Percentiles rank a stretch among this genome's conserved stretches.
These are phyloP conservation scores for Monosporascus sp. DNA, from an alignment of 2,329 filamentous ascomycete genomes.

Conservation along the genomic window DNA sequence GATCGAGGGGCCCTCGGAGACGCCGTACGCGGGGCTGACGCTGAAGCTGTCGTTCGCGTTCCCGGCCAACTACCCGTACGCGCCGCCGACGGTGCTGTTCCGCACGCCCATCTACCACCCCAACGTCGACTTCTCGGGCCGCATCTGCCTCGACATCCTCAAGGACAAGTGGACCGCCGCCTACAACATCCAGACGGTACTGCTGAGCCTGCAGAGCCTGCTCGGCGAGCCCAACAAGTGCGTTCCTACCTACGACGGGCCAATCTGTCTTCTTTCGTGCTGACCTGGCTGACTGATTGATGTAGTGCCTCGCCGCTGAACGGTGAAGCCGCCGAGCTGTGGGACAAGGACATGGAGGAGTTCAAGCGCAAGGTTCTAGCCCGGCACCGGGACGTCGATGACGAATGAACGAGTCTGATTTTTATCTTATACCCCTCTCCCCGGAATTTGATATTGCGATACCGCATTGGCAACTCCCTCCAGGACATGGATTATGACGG, in stretches of 20 bases:
- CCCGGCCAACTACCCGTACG: constrained; percentile 88
- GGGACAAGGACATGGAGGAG: constrained; percentile 81
- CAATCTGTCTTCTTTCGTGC: background rate
- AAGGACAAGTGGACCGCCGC: constrained; percentile 99
- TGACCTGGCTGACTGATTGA: constrained; percentile 10
- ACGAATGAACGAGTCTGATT: constrained; percentile 41
- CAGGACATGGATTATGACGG: background rate
- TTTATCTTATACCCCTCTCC: constrained; percentile 2
- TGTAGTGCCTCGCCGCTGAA: constrained; percentile 85
- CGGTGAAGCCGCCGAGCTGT: constrained; percentile 90
- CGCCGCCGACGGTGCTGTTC: constrained; percentile 86
- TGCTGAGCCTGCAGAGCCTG: constrained; percentile 90
- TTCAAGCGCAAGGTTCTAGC: constrained; percentile 73
- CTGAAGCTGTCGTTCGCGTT: constrained; percentile 93
- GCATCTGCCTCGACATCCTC: constrained; percentile 95
- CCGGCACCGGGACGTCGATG: constrained; percentile 59
- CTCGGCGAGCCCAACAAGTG: constrained; percentile 98
- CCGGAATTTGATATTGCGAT: background rate
- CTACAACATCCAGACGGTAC: constrained; percentile 90
- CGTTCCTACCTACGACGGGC: constrained; percentile 28
- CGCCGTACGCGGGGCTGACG: constrained; percentile 79
- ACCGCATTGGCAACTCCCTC: constrained; percentile 5
- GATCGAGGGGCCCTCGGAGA: constrained; percentile 84
- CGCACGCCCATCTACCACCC: constrained; percentile 99
- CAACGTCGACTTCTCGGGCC: constrained; percentile 94